Conservation (phyloP, 73 alveolate genomes). For the Blepharisma stoltei region DNA sequence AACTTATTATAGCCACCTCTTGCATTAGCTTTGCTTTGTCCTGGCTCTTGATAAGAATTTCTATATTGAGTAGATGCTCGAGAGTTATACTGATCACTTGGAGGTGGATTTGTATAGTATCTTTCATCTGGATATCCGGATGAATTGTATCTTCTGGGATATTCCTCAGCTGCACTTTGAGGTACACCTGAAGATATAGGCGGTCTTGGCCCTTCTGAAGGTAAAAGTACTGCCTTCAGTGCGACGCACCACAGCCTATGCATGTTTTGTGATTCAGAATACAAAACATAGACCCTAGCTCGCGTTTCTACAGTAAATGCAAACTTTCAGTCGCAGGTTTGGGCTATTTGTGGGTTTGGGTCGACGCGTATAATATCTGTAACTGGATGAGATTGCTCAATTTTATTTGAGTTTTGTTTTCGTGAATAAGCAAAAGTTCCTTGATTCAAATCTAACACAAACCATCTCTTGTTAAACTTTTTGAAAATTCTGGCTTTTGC, state of each 20-base stretch:
- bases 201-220: not conserved
- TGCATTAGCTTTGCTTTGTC: too few relatives aligned
- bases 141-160: too few relatives aligned
- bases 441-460: not conserved
- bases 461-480: not conserved
- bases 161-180: too few relatives aligned
- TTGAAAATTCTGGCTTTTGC: not conserved
- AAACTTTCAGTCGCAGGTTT: not conserved
- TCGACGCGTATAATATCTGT: not conserved
- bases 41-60: too few relatives aligned
- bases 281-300: not conserved
- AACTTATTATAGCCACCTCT: too few relatives aligned
- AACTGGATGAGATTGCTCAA: not conserved
- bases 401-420: not conserved
- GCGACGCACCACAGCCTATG: not conserved
- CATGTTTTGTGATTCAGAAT: not conserved
- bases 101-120: too few relatives aligned
- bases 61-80: too few relatives aligned
- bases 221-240: not conserved
- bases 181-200: too few relatives aligned
- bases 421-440: not conserved
- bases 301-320: not conserved
- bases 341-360: not conserved
- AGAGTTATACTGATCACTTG: too few relatives aligned
- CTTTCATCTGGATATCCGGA: too few relatives aligned